Evolutionary conservation across 176 grass and related monocot species (phyloP).

Genomic region (Raddia guianensis): DNA sequence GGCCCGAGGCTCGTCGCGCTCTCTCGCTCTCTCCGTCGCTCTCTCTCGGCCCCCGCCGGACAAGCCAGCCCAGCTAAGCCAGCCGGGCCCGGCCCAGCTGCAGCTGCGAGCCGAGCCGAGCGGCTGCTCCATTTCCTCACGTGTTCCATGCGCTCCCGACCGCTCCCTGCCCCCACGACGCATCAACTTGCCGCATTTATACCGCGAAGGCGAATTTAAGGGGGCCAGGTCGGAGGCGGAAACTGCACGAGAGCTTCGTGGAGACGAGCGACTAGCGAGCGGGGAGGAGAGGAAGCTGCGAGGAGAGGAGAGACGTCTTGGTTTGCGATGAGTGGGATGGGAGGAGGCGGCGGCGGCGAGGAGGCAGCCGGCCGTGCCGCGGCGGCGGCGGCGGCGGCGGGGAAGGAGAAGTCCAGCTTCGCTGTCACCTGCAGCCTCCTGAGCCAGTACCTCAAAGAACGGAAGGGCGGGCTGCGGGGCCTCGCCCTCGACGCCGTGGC

Average conservation of each 20-base stretch:
- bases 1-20: not conserved
- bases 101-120: no score
- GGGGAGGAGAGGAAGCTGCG: not conserved
- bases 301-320: not conserved
- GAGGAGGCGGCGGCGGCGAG: not conserved
- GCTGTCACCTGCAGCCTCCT: conserved; percentile 64
- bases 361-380: not conserved
- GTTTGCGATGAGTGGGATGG: not conserved
- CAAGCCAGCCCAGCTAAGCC: not conserved
- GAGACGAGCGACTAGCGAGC: not conserved
- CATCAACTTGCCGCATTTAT: conserved; percentile 41
- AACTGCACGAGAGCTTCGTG: conserved; percentile 17
- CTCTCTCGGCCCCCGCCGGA: not conserved
- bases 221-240: not conserved
- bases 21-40: not conserved
- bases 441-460: conserved; percentile 66
- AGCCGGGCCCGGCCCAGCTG: no score
- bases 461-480: conserved; percentile 40
- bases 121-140: conserved; percentile 4
- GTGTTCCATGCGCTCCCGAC: conserved; percentile 43
- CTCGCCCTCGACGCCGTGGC: conserved; percentile 42
- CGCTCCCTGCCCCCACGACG: not conserved
- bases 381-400: not conserved
- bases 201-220: not conserved
- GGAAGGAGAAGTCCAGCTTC: conserved; percentile 49